phyloP scores from a whole-genome alignment of 139 green algal genomes.

The Haematococcus lacustris region DNA sequence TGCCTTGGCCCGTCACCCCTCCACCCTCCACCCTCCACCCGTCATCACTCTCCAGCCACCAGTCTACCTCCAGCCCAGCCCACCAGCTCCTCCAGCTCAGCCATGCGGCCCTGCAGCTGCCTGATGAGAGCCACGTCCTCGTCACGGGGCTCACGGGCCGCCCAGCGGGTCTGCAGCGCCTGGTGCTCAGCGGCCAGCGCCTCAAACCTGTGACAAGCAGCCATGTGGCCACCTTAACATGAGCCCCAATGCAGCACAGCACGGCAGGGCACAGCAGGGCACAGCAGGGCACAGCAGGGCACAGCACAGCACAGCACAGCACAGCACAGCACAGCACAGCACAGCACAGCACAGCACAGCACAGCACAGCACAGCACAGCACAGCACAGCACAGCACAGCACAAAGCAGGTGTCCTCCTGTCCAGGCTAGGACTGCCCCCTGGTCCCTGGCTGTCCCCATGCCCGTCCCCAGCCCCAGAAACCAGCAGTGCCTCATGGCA shows the following conservation, averaged over 20 bases:
- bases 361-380: background rate
- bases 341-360: background rate
- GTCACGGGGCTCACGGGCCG: slow-evolving; percentile 35
- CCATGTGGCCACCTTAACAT: background rate
- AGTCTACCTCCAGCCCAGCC: background rate
- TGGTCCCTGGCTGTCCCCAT: too few relatives aligned
- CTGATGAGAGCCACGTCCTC: slow-evolving; percentile 25
- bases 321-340: background rate
- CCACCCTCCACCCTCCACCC: too few relatives aligned
- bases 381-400: background rate
- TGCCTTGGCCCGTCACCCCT: too few relatives aligned
- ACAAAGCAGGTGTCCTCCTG: too few relatives aligned
- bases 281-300: too few relatives aligned
- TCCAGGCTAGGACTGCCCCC: too few relatives aligned
- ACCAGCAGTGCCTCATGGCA: too few relatives aligned
- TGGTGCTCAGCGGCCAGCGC: slow-evolving; percentile 20
- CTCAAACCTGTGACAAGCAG: background rate
- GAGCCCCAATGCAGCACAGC: too few relatives aligned
- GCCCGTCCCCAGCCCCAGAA: too few relatives aligned
- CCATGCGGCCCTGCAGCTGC: slow-evolving; percentile 11
- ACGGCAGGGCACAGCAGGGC: too few relatives aligned
- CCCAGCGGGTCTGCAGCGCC: slow-evolving; percentile 18
- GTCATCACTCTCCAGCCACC: too few relatives aligned
- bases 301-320: background rate
- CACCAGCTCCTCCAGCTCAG: slow-evolving; percentile 29